phyloP scores from a whole-genome alignment of 1,284 basidiomycete genomes.

The Leccinum pachyderme region DNA sequence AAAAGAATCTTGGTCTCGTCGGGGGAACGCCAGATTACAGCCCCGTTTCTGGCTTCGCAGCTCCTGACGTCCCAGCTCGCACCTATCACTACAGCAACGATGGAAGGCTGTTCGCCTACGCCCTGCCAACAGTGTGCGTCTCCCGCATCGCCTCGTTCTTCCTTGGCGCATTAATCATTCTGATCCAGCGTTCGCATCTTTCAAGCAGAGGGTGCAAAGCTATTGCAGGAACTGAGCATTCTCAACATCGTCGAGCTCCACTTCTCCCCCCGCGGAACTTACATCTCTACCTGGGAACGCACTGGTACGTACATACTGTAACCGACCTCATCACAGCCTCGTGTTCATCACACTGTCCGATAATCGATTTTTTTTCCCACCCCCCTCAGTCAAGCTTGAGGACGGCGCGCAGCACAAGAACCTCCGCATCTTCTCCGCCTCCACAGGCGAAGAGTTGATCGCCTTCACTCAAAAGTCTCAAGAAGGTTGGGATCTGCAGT shows the following conservation, averaged over 20 bases:
- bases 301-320: constrained; percentile 46
- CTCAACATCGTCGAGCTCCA: constrained; percentile 79
- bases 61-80: constrained; percentile 68
- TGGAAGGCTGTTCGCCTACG: constrained; percentile 86
- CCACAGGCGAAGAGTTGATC: constrained; percentile 78
- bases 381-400: constrained; percentile 63
- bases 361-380: constrained; percentile 11
- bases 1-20: constrained; percentile 89
- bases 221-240: constrained; percentile 68
- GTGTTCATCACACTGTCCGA: constrained; percentile 12
- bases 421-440: constrained; percentile 79
- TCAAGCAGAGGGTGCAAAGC: constrained; percentile 70
- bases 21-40: constrained; percentile 79
- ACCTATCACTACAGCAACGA: constrained; percentile 85
- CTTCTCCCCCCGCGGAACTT: constrained; percentile 92
- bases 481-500: constrained; percentile 88
- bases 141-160: background rate
- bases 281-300: constrained; percentile 93
- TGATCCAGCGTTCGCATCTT: constrained; percentile 66
- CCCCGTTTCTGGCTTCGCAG: constrained; percentile 63
- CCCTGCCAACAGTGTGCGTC: constrained; percentile 69
- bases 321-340: constrained; percentile 13
- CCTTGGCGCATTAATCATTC: constrained; percentile 8
- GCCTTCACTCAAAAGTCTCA: constrained; percentile 82
- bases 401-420: constrained; percentile 87